Conservation (phyloP, 768 basidiomycete genomes). For the Lactarius akahatsu region DNA sequence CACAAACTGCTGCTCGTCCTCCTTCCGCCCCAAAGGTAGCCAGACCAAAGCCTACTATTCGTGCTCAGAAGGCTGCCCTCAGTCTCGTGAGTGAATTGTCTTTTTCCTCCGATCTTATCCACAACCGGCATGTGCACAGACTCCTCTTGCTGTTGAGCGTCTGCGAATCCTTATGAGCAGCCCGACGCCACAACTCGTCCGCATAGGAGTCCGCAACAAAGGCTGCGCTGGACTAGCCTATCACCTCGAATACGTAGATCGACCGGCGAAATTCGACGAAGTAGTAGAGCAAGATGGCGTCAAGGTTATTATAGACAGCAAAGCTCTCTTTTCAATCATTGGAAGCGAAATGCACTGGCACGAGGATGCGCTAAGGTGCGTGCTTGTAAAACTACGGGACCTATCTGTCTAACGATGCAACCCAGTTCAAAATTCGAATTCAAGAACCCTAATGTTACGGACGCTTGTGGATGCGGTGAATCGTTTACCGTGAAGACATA, state of each 20-base stretch:
- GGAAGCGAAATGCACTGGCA: conserved; percentile 99
- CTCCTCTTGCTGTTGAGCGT: conserved; percentile 71
- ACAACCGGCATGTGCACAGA: conserved; percentile 45
- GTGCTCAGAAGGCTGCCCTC: conserved; percentile 74
- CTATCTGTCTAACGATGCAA: conserved; percentile 15
- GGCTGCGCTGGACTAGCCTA: conserved; percentile 92
- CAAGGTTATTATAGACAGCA: conserved; percentile 90
- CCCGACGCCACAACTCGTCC: conserved; percentile 87
- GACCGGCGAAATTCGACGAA: conserved; percentile 90
- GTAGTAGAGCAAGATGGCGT: conserved; percentile 96
- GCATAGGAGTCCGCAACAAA: conserved; percentile 95
- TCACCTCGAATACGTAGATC: conserved; percentile 93
- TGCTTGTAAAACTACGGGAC: conserved; percentile 26
- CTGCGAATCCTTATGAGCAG: conserved; percentile 71
- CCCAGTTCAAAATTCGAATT: conserved; percentile 76
- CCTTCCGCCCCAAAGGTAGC: conserved; percentile 66
- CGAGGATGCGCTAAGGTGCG: conserved; percentile 86
- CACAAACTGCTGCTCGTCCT: conserved; percentile 69
- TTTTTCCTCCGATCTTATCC: background rate
- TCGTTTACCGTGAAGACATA: conserved; percentile 65
- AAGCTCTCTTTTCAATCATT: conserved; percentile 96
- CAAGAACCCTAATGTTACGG: conserved; percentile 91
- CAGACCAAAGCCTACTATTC: conserved; percentile 62
- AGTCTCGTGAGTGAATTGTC: conserved; percentile 50
- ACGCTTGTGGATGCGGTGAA: conserved; percentile 94